These are phyloP conservation scores for Trichoderma sp. DNA, from an alignment of 2,329 filamentous ascomycete species.

Conservation along the genomic window DNA sequence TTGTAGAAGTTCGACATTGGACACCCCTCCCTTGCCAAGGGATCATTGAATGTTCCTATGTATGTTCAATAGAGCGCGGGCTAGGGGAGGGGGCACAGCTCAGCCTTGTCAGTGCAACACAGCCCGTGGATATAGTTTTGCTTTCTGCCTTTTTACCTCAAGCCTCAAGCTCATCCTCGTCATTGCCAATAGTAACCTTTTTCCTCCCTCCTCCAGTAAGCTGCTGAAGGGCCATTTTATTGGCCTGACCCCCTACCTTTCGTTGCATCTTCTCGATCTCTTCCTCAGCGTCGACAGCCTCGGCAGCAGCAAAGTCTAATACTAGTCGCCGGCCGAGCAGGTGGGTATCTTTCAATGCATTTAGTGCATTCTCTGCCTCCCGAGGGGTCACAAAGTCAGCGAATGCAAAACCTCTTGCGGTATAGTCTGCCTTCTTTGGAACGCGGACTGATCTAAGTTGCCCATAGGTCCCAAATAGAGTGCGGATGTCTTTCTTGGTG, in stretches of 20 bases:
- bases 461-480: slow-evolving; percentile 84
- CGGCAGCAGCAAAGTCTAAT: slow-evolving; percentile 85
- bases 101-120: slow-evolving; percentile 18
- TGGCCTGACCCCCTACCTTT: slow-evolving; percentile 86
- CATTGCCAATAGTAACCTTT: slow-evolving; percentile 82
- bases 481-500: slow-evolving; percentile 84
- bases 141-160: slow-evolving; percentile 27
- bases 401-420: slow-evolving; percentile 91
- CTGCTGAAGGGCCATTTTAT: slow-evolving; percentile 86
- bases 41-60: slow-evolving; percentile 15
- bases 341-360: slow-evolving; percentile 88
- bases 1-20: slow-evolving; percentile 13
- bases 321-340: slow-evolving; percentile 85
- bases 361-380: slow-evolving; percentile 87
- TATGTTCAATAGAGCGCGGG: slow-evolving; percentile 15
- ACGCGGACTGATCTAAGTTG: slow-evolving; percentile 89
- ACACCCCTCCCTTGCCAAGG: slow-evolving; percentile 24
- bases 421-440: slow-evolving; percentile 89
- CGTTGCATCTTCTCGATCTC: slow-evolving; percentile 96
- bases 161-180: slow-evolving; percentile 55
- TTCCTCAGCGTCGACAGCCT: slow-evolving; percentile 87
- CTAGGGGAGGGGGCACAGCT: slow-evolving; percentile 14
- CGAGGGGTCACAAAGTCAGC: slow-evolving; percentile 89
- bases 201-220: slow-evolving; percentile 79
- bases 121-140: slow-evolving; percentile 21